Percentiles rank a stretch among this genome's conserved stretches.
Evolutionary conservation across 441 rosid genomes (phyloP).

Genomic region (Adansonia grandidieri): DNA sequence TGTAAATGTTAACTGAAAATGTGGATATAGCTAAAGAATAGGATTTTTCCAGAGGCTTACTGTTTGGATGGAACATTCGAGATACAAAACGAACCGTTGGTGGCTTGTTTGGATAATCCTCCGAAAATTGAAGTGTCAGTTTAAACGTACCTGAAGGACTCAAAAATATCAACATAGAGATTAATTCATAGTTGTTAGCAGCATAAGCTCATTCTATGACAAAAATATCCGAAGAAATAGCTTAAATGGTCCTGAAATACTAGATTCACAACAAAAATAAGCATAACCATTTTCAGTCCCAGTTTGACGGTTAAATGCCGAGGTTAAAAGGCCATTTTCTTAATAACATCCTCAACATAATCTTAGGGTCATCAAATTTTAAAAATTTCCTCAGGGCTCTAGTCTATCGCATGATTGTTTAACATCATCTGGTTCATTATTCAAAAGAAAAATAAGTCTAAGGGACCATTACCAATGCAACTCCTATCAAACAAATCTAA

Average conservation of each 20-base stretch:
- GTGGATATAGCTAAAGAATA: background rate
- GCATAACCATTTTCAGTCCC: background rate
- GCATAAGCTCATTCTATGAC: too few species aligned
- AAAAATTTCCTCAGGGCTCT: conserved; percentile 4
- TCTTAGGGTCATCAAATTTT: background rate
- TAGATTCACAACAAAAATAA: background rate
- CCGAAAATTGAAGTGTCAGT: conserved; percentile 62
- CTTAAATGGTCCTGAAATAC: conserved; percentile 2
- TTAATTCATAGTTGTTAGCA: background rate
- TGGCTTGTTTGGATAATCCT: conserved; percentile 77
- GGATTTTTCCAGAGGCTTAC: conserved; percentile 43
- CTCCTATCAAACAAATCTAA: background rate
- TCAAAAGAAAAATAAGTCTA: background rate
- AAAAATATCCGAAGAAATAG: background rate
- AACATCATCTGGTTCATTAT: background rate
- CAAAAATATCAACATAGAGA: conserved; percentile 20
- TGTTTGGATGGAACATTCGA: conserved; percentile 78
- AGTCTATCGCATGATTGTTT: background rate
- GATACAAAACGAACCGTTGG: conserved; percentile 76
- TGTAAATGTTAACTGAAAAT: background rate
- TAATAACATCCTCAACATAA: background rate
- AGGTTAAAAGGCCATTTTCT: background rate
- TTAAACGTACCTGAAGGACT: conserved; percentile 62
- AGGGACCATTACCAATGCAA: background rate
- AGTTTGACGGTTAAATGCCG: background rate